Evolutionary conservation across 148 eudicot genomes (phyloP).

Genomic region (Dysphania ambrosioides): DNA sequence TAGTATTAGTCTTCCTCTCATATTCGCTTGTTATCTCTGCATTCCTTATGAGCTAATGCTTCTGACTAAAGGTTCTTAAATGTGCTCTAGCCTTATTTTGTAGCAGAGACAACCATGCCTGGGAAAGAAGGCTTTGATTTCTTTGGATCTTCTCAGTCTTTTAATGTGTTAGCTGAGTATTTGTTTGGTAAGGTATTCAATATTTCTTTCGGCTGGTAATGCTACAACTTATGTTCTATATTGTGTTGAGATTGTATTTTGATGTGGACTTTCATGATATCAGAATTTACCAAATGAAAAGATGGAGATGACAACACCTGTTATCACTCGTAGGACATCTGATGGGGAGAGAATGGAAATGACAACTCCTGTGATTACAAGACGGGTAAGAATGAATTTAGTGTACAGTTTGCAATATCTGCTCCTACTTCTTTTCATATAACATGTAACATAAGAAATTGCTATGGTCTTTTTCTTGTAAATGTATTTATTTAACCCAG

Average conservation of each 20-base stretch:
- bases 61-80: conserved; percentile 7
- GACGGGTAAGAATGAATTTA: conserved; percentile 38
- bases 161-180: conserved; percentile 82
- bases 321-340: conserved; percentile 59
- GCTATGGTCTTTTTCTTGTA: neutral
- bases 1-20: neutral
- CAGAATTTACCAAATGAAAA: conserved; percentile 68
- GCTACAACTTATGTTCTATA: neutral
- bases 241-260: conserved; percentile 4
- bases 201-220: neutral
- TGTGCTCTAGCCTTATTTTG: conserved; percentile 56
- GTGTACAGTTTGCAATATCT: conserved; percentile 15
- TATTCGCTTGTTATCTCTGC: neutral
- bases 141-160: conserved; percentile 79
- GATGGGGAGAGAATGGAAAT: conserved; percentile 85
- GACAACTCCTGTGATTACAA: conserved; percentile 91
- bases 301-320: conserved; percentile 99
- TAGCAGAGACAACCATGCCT: conserved; percentile 95
- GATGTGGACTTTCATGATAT: conserved; percentile 10
- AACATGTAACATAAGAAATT: neutral
- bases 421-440: neutral
- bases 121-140: conserved; percentile 82
- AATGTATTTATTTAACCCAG: neutral
- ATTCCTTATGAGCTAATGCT: neutral
- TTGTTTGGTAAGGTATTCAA: conserved; percentile 95